phyloP scores from a whole-genome alignment of 179 eudicot genomes.

The Vitellaria paradoxa region DNA sequence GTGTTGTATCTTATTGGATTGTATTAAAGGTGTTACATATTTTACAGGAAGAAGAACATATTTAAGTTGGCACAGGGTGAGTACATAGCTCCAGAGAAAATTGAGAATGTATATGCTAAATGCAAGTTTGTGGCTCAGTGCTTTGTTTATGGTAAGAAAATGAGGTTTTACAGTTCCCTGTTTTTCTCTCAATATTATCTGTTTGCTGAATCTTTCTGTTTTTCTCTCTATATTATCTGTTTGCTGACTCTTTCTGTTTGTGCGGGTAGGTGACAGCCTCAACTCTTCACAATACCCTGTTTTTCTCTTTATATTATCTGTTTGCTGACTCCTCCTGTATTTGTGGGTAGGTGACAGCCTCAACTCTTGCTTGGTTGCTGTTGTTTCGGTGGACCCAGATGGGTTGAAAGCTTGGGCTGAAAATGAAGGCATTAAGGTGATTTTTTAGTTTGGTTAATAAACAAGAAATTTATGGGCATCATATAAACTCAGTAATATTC shows the following conservation, averaged over 20 bases:
- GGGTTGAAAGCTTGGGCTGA: constrained; percentile 42
- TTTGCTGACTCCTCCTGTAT: constrained; percentile 3
- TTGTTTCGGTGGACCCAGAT: constrained; percentile 45
- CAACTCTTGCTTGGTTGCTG: constrained; percentile 44
- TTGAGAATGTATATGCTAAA: constrained; percentile 52
- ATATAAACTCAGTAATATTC: not conserved
- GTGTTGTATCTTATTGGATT: not conserved
- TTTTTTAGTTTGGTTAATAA: not conserved
- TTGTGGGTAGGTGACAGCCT: constrained; percentile 46
- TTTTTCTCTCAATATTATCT: not conserved
- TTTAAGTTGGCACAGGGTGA: constrained; percentile 63
- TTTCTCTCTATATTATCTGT: not conserved
- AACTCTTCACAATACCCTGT: constrained; percentile 36
- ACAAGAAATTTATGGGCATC: too few relatives aligned
- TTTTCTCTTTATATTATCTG: not conserved
- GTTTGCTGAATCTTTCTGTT: not conserved
- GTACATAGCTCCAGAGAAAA: constrained; percentile 59
- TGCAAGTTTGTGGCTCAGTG: constrained; percentile 56
- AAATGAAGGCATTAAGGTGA: constrained; percentile 44
- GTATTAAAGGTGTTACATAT: not conserved
- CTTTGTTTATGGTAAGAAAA: constrained; percentile 48
- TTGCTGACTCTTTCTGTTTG: constrained; percentile 4
- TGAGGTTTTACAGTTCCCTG: not conserved
- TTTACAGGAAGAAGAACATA: constrained; percentile 54
- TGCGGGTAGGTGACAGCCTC: constrained; percentile 47